These are phyloP conservation scores for Urochloa ruziziensis DNA, from an alignment of 176 grass and related monocot species.

Conservation along the genomic window DNA sequence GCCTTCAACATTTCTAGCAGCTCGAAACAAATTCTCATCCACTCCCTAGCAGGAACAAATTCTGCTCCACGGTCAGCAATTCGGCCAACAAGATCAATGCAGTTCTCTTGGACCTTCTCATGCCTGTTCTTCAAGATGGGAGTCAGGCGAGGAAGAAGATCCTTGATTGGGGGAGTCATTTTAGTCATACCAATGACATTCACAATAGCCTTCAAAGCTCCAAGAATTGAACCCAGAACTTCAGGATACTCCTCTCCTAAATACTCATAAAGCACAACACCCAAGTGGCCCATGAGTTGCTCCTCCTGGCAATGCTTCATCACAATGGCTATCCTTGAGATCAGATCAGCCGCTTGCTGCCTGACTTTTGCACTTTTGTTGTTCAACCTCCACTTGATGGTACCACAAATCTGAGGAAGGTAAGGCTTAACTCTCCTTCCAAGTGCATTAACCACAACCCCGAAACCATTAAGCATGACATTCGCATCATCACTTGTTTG, in stretches of 20 bases:
- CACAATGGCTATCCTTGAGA: conserved; percentile 87
- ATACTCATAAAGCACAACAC: conserved; percentile 94
- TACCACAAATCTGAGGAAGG: conserved; percentile 97
- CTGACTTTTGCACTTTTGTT: conserved; percentile 96
- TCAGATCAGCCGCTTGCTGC: conserved; percentile 96
- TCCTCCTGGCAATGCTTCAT: conserved; percentile 99
- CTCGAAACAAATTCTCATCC: conserved; percentile 99
- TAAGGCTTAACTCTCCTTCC: conserved; percentile 88
- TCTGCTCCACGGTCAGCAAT: conserved; percentile 97
- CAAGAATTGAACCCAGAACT: conserved; percentile 90
- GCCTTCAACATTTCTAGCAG: conserved; percentile 97
- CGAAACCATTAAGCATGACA: conserved; percentile 99
- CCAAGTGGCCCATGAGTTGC: conserved; percentile 93
- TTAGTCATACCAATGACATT: conserved; percentile 99
- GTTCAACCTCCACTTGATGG: conserved; percentile 95
- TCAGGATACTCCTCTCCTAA: conserved; percentile 98
- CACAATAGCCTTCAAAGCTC: conserved; percentile 94
- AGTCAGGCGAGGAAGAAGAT: conserved; percentile 89
- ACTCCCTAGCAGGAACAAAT: conserved; percentile 92
- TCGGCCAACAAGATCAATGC: conserved; percentile 92
- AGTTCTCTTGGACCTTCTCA: conserved; percentile 98
- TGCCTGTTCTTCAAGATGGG: conserved; percentile 97
- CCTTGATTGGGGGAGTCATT: conserved; percentile 97
- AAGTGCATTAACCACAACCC: conserved; percentile 89
- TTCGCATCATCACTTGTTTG: conserved; percentile 99